These are phyloP conservation scores for Yarrowia sp. DNA, from an alignment of 805 yeast species.

Conservation along the genomic window DNA sequence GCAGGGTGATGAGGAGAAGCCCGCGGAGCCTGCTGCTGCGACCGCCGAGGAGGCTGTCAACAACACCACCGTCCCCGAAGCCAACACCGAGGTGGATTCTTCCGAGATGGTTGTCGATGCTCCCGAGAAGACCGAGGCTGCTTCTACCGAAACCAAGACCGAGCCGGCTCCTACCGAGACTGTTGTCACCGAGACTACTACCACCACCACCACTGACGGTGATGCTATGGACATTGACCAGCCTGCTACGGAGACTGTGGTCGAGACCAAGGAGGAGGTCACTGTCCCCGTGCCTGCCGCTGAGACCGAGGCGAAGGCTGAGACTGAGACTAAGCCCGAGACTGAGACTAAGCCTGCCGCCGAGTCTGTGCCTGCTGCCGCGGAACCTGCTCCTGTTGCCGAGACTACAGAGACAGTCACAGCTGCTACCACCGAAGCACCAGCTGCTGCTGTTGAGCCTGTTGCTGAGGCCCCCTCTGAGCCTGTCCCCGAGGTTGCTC, in stretches of 20 bases:
- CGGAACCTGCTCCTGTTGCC: background rate
- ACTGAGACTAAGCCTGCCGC: slow-evolving; percentile 13
- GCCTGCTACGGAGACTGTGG: slow-evolving; percentile 11
- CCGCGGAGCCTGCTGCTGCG: slow-evolving; percentile 39
- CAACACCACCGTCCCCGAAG: slow-evolving; percentile 18
- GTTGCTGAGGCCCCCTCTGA: slow-evolving; percentile 8
- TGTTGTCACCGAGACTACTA: background rate
- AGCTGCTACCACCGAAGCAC: no score
- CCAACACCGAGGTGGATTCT: slow-evolving; percentile 6
- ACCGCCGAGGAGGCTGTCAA: slow-evolving; percentile 38
- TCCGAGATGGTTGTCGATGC: slow-evolving; percentile 13
- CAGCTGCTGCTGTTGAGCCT: background rate
- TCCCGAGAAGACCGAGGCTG: background rate
- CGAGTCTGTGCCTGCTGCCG: background rate
- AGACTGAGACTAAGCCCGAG: background rate
- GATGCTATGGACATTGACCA: slow-evolving; percentile 18
- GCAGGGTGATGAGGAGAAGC: slow-evolving; percentile 41
- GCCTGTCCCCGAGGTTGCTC: slow-evolving; percentile 10
- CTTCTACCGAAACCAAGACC: background rate
- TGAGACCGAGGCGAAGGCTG: background rate
- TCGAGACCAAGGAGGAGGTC: slow-evolving; percentile 18
- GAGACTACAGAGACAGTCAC: no score
- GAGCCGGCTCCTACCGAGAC: background rate
- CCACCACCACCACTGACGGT: background rate
- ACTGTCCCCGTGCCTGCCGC: background rate